Evolutionary conservation across 2,329 filamentous ascomycete genomes (phyloP), one percentile per base, ranked within the genome.

Genomic region (Dactylellina cionopaga): DNA sequence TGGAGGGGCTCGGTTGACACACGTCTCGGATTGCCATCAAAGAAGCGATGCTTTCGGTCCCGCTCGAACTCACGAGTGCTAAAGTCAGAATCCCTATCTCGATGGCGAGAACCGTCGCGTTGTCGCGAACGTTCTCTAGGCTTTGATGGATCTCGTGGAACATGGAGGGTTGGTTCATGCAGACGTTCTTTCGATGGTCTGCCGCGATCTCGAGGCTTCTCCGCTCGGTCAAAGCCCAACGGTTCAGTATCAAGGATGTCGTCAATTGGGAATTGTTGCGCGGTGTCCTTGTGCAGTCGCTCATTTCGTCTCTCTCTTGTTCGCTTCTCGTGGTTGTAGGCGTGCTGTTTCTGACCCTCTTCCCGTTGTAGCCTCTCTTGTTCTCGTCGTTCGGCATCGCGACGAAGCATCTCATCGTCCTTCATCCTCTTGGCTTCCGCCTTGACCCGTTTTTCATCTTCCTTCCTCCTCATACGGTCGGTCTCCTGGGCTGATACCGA

Each of bases 111-210:
- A 39, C 56, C 51, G 27, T 70, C 59, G 9, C 68, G 68, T 6
- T 46, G 41, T 31, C 68, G 58, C 31, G 68, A 72, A 25, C 68
- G 68, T 1, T 72, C 68, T 41, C 69, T 46, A 5, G 35, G 27
- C 25, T 73, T 66, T 3, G 62, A 66, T 9, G 31, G 51, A 25
- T 66, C 69, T 17, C 69, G 43, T 2, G 56, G 69, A 15, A 73
- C 39, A 24, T 65, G 54, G 10, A 73, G 41, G 24, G 43, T 37
- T 33, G 37, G 60, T 2, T 66, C 69, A 9, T 46, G 69, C 3
- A 73, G 60, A 17, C 69, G 52, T 33, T 73, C 69, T 56, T 64
- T 73, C 29, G 69, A 73, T 5, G 69, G 31, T 54, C 69, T 65
- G 17, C 69, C 69, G 22, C 69, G 69, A 11, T 66, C 60, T n/a